These are phyloP conservation scores for Grammothele lineata DNA, from an alignment of 768 basidiomycete species.

Conservation along the genomic window DNA sequence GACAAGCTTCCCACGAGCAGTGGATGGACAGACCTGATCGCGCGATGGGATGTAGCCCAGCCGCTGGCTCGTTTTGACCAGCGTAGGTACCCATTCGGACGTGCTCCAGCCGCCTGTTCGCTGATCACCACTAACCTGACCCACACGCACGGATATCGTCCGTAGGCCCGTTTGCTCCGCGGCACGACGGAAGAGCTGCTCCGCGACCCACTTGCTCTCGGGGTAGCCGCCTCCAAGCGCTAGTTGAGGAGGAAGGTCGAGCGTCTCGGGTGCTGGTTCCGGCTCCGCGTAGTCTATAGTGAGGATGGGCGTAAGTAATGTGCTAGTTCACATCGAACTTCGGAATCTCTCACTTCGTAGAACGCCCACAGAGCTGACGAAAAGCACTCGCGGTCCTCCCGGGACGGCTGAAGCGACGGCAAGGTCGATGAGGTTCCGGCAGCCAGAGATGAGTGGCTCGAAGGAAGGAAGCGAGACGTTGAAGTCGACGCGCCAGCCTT, in stretches of 20 bases:
- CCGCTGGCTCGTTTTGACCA: slow-evolving; percentile 27
- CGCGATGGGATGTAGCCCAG: slow-evolving; percentile 27
- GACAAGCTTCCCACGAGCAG: too few relatives aligned
- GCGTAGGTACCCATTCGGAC: slow-evolving; percentile 44
- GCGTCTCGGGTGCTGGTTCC: neutral
- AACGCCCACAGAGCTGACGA: slow-evolving; percentile 11
- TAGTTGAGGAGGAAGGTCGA: slow-evolving; percentile 24
- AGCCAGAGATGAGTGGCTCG: slow-evolving; percentile 30
- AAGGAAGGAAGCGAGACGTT: slow-evolving; percentile 35
- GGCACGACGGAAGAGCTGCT: slow-evolving; percentile 35
- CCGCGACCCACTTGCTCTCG: slow-evolving; percentile 42
- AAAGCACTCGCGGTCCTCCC: slow-evolving; percentile 20
- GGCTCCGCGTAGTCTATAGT: neutral
- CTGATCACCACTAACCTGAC: slow-evolving; percentile 40
- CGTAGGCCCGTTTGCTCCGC: slow-evolving; percentile 31
- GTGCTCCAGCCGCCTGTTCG: slow-evolving; percentile 39
- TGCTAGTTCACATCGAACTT: too few relatives aligned
- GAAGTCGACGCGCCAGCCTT: slow-evolving; percentile 40
- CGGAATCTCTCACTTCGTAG: slow-evolving; percentile 8
- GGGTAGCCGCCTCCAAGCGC: slow-evolving; percentile 41
- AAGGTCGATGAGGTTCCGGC: slow-evolving; percentile 12
- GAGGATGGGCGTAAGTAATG: neutral
- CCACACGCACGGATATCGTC: slow-evolving; percentile 37
- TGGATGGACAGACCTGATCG: slow-evolving; percentile 29
- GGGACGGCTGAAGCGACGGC: slow-evolving; percentile 1